Base-by-base conservation (phyloP, 768 basidiomycete species). In the Dentipellis fragilis region DNA sequence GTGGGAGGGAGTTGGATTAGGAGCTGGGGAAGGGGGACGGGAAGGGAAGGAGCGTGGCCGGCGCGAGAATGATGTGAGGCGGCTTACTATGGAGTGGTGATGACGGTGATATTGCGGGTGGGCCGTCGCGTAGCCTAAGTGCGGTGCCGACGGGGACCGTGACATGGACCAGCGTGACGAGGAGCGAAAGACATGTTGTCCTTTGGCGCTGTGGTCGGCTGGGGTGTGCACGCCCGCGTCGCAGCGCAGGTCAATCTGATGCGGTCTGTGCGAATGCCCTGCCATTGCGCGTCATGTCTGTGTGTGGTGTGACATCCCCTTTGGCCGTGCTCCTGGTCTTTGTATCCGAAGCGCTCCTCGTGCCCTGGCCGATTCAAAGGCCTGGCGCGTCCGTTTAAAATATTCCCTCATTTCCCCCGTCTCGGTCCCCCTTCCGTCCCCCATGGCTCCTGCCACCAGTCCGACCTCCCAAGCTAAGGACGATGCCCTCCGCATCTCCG, bases 281-380 rank as follows among this genome's bases (percentile, higher is more conserved):
- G n/a, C n/a, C n/a, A n/a, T n/a, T n/a, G 60, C 4, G 11, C 29
- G 29, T 29, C 29, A 29, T 29, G 29, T 29, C 29, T 29, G 3
- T 29, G 29, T 29, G 29, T 29, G 29, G 29, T 29, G 29, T 29
- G 29, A 29, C 29, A 29, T 29, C 3, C 29, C 29, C 29, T 29
- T 29, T 29, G 29, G 29, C 29, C 29, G 0, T 3, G 2, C 36
- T 45, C 46, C 5, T 0, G 6, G 5, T 45, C 48, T 16, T 23
- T 49, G 22, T 14, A 14, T 49, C n/a, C 39, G 63, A 64, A 61
- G 59, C 58, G 55, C 72, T 78, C 82, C 83, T 84, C 83, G 81
- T 85, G 81, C 68, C 79, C 78, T 72, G 66, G 72, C 29, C 29
- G 29, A 74, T 79, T 78, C 76, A 75, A 79, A 75, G 81, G 79